Conservation (phyloP, 306 rosid species). For the Parietaria judaica region DNA sequence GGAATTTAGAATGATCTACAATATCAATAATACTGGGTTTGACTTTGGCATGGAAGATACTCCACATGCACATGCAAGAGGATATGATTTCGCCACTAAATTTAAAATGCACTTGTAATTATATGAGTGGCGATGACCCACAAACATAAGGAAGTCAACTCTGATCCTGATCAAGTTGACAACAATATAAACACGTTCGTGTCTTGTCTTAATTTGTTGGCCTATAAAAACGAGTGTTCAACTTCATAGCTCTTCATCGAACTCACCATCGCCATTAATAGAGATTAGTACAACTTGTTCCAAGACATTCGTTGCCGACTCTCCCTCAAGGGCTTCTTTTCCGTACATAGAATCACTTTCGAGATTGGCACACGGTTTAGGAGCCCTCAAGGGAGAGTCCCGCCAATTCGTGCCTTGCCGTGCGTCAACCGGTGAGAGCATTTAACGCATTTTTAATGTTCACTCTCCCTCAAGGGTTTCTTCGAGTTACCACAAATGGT, state of each 20-base stretch:
- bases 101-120: constrained; percentile 11
- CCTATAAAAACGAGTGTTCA: constrained; percentile 17
- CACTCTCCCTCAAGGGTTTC: constrained; percentile 36
- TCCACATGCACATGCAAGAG: not conserved
- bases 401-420: constrained; percentile 3
- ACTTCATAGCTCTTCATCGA: constrained; percentile 20
- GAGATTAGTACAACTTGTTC: too few species aligned
- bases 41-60: too few species aligned
- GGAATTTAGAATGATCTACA: too few species aligned
- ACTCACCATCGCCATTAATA: constrained; percentile 1
- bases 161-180: not conserved
- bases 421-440: not conserved
- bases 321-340: constrained; percentile 29
- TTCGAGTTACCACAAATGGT: not conserved
- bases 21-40: too few species aligned
- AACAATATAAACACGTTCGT: not conserved
- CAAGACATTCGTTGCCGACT: constrained; percentile 26
- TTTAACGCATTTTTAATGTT: constrained; percentile 8
- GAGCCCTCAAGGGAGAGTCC: constrained; percentile 1
- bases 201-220: not conserved
- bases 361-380: not conserved
- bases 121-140: constrained; percentile 6
- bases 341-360: not conserved
- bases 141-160: not conserved
- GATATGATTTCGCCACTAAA: constrained; percentile 14